Evolutionary conservation across 2,329 filamentous ascomycete species (phyloP), one percentile per base, ranked within the genome.

Genomic region (Ophiostoma tasmaniense): DNA sequence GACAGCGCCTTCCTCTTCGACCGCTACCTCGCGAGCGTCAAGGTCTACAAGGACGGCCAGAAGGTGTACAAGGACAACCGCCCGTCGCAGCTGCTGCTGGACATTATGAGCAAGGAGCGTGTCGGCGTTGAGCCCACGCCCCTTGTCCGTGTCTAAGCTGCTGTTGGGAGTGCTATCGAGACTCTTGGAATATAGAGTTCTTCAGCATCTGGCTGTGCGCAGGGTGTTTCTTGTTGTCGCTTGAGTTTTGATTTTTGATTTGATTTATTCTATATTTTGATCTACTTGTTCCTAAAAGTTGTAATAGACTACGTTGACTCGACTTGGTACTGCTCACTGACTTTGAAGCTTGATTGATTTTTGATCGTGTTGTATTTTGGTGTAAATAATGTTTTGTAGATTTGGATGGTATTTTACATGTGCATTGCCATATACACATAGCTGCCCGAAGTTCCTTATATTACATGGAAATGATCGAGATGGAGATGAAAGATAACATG

Each of bases 1-100:
- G 95, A 99, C 83, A 96, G 92, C 73, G 89, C 92, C 1, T 98
- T 96, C 81, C 85, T 99, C 71, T 99, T 99, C 76, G 95, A 99
- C 81, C 92, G 92, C 83, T 99, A 98, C 82, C 83, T 98, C 64
- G 88, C 96, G 78, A 94, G 90, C 76, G 93, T 98, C 45, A 85
- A 88, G 78, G 87, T 90, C 77, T 97, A 94, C 87, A 98, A 96
- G 89, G 86, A 89, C 75, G 89, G 85, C 78, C 90, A 96, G 80
- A 82, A 85, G 68, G 85, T 89, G 69, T 91, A 90, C 79, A 90
- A 91, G 81, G 92, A 94, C 80, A 96, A 92, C 84, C 88, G 90
- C 74, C 94, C 94, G 37, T 93, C 87, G 74, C 90, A 93, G 75
- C 85, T 97, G 70, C 85, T 98, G 78, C 90, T 97, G 28, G 94